Conservation (phyloP, 2,329 filamentous ascomycete genomes). For the Penicillium sp. region DNA sequence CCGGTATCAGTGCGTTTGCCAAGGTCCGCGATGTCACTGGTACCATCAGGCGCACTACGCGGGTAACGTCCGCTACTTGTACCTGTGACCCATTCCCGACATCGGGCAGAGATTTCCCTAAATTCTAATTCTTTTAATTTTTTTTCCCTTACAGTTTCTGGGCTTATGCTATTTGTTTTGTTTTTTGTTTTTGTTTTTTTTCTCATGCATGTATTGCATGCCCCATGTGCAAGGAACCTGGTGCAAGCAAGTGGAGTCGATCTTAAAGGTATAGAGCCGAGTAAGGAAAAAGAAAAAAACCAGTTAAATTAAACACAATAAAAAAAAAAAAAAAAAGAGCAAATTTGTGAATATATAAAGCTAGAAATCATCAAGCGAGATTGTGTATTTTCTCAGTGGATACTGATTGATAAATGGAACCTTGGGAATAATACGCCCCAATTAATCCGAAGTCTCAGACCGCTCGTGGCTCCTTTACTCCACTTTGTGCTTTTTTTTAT, state of each 20-base stretch:
- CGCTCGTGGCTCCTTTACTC: constrained; percentile 1
- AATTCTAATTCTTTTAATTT: neutral
- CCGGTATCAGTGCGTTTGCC: neutral
- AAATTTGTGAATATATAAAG: neutral
- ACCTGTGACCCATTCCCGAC: neutral
- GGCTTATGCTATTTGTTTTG: neutral
- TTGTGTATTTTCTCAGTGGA: constrained; percentile 8
- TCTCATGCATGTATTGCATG: neutral
- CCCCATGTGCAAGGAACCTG: constrained; percentile 6
- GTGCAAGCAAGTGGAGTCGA: constrained; percentile 1
- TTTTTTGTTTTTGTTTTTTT: neutral
- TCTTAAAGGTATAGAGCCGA: neutral
- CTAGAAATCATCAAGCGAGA: neutral
- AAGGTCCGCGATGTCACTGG: neutral
- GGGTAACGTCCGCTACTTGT: neutral
- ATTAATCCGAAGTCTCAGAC: neutral
- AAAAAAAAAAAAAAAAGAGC: neutral
- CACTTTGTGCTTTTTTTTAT: constrained; percentile 21
- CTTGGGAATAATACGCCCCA: constrained; percentile 11
- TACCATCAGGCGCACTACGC: neutral
- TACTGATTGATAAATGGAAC: constrained; percentile 23
- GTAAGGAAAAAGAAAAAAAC: neutral
- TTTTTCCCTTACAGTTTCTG: neutral
- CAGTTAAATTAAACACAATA: too few species aligned
- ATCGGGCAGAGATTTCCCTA: neutral